phyloP scores from a whole-genome alignment of 768 basidiomycete species.

The Lactarius deliciosus region DNA sequence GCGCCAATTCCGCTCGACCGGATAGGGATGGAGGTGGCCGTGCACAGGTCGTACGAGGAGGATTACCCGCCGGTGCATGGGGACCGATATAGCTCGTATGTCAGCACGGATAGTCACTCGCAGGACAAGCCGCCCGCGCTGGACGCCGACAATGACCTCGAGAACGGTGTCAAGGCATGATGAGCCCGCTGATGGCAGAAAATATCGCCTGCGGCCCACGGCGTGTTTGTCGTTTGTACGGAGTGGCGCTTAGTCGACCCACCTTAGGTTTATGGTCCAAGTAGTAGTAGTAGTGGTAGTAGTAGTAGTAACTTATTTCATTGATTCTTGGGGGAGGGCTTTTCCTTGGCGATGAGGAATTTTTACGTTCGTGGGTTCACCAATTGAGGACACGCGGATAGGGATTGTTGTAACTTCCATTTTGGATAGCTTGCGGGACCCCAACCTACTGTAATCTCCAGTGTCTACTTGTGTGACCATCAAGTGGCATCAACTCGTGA shows the following conservation, averaged over 20 bases:
- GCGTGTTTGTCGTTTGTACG: too few species aligned
- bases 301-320: not conserved
- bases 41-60: conserved; percentile 1
- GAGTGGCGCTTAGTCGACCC: not conserved
- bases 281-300: not conserved
- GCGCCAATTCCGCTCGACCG: conserved; percentile 1
- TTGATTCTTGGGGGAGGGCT: not conserved
- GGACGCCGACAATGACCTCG: not conserved
- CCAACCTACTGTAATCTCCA: not conserved
- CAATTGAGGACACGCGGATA: not conserved
- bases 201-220: not conserved
- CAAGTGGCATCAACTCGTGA: not conserved
- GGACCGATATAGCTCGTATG: not conserved
- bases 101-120: not conserved
- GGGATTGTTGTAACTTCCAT: not conserved
- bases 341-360: not conserved
- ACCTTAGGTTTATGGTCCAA: not conserved
- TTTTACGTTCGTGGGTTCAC: not conserved
- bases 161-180: not conserved
- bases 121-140: not conserved
- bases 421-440: not conserved
- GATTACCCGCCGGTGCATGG: not conserved
- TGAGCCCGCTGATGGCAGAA: not conserved
- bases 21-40: conserved; percentile 10
- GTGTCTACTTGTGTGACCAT: not conserved